phyloP scores from a whole-genome alignment of 805 yeast genomes.

The Hemisphaericaspora nanyangensis region DNA sequence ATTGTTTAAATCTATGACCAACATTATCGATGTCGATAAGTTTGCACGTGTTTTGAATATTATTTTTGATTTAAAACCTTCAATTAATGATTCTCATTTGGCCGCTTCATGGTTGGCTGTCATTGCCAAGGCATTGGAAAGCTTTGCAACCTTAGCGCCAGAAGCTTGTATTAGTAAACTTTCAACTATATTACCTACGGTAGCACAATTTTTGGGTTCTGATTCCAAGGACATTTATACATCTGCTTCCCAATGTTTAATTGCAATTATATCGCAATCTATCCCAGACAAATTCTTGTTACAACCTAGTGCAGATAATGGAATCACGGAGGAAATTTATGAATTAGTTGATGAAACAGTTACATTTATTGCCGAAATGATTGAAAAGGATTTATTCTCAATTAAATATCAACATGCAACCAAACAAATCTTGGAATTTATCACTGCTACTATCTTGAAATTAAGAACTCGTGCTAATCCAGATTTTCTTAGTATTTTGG shows the following conservation, averaged over 20 bases:
- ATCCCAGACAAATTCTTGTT: constrained; percentile 59
- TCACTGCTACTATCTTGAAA: constrained; percentile 58
- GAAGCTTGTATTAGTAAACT: constrained; percentile 50
- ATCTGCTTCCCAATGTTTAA: constrained; percentile 83
- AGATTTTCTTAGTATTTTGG: constrained; percentile 61
- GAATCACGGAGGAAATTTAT: constrained; percentile 45
- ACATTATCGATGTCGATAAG: constrained; percentile 57
- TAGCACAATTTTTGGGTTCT: constrained; percentile 64
- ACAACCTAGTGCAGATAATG: constrained; percentile 39
- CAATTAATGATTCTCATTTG: constrained; percentile 75
- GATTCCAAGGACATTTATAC: constrained; percentile 60
- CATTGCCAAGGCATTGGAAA: constrained; percentile 69
- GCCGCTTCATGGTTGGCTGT: constrained; percentile 96
- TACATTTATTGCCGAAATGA: constrained; percentile 47
- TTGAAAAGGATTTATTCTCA: constrained; percentile 56
- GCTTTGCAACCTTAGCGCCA: constrained; percentile 32
- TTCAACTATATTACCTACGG: constrained; percentile 44
- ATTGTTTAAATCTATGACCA: constrained; percentile 62
- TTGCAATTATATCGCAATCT: constrained; percentile 68
- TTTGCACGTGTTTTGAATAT: constrained; percentile 63
- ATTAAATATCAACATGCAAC: constrained; percentile 76
- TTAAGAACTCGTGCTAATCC: constrained; percentile 68
- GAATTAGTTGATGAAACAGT: constrained; percentile 56
- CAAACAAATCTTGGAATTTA: constrained; percentile 65
- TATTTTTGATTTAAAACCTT: constrained; percentile 76